Evolutionary conservation across 2,329 filamentous ascomycete species (phyloP).

Genomic region (Verticillium nubilum): DNA sequence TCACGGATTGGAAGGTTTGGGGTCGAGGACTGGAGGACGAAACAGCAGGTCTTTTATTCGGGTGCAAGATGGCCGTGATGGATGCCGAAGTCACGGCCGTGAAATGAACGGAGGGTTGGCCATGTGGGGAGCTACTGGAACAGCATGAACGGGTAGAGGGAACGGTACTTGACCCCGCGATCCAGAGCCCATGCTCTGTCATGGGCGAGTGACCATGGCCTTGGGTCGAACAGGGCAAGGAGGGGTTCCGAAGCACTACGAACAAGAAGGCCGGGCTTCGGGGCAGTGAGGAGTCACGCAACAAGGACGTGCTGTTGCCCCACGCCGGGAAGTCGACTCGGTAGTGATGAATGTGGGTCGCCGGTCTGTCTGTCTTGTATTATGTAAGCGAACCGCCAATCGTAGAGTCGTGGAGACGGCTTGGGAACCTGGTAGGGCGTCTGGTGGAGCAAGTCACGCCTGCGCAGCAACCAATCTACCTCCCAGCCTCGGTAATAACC

Average conservation of each 20-base stretch:
- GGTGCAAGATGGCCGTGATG: neutral
- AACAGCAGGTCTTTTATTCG: neutral
- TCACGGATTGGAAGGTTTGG: neutral
- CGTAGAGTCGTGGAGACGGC: no score
- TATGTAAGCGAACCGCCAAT: neutral
- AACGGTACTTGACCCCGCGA: neutral
- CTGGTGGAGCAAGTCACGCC: no score
- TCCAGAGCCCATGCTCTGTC: neutral
- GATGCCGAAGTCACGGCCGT: neutral
- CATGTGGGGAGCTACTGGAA: neutral
- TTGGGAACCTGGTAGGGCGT: no score
- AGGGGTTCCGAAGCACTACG: neutral
- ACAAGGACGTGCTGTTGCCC: neutral
- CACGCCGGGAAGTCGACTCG: conserved; percentile 3
- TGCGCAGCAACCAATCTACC: no score
- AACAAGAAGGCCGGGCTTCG: neutral
- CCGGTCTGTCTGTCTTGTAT: neutral
- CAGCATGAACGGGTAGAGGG: neutral
- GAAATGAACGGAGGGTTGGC: neutral
- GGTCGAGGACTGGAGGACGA: neutral
- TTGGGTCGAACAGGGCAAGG: neutral
- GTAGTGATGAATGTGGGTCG: neutral
- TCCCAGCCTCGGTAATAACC: no score
- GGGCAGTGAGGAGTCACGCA: neutral
- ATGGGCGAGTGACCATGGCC: neutral